phyloP scores from a whole-genome alignment of 306 rosid species.

The Lathyrus sativus region DNA sequence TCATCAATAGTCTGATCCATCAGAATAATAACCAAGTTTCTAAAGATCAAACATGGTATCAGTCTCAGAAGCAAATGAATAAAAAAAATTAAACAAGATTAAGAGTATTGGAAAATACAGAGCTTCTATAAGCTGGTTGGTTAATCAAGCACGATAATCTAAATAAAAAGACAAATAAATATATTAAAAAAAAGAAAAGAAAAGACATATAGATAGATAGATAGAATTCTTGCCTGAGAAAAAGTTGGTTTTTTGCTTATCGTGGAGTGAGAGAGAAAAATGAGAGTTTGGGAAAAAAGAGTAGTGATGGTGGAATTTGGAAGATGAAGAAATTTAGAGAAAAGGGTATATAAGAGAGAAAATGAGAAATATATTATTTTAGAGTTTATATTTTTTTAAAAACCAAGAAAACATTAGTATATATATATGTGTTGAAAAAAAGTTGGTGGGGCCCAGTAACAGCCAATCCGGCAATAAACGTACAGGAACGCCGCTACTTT shows the following conservation, averaged over 20 bases:
- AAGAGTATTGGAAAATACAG: not conserved
- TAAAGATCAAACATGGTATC: slow-evolving; percentile 15
- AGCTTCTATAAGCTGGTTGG: not conserved
- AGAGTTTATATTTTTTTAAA: not conserved
- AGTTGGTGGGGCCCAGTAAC: slow-evolving; percentile 41
- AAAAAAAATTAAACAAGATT: not conserved
- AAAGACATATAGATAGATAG: not conserved
- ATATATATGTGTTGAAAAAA: not conserved
- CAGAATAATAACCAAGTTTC: slow-evolving; percentile 18
- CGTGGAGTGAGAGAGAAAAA: not conserved
- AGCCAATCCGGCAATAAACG: slow-evolving; percentile 33
- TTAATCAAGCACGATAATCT: not conserved
- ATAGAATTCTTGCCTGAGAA: slow-evolving; percentile 50
- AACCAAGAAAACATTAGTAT: not conserved
- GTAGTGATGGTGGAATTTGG: slow-evolving; percentile 24
- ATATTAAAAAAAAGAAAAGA: too few species aligned
- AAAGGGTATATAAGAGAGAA: slow-evolving; percentile 14
- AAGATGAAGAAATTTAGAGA: slow-evolving; percentile 12
- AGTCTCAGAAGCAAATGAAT: slow-evolving; percentile 1
- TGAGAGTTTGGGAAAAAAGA: slow-evolving; percentile 10
- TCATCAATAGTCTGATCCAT: slow-evolving; percentile 27
- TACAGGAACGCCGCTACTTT: slow-evolving; percentile 39
- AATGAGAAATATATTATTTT: not conserved
- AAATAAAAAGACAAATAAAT: not conserved
- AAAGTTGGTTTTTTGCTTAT: slow-evolving; percentile 37